phyloP scores from a whole-genome alignment of 805 yeast species.

The Pichia paraexigua region DNA sequence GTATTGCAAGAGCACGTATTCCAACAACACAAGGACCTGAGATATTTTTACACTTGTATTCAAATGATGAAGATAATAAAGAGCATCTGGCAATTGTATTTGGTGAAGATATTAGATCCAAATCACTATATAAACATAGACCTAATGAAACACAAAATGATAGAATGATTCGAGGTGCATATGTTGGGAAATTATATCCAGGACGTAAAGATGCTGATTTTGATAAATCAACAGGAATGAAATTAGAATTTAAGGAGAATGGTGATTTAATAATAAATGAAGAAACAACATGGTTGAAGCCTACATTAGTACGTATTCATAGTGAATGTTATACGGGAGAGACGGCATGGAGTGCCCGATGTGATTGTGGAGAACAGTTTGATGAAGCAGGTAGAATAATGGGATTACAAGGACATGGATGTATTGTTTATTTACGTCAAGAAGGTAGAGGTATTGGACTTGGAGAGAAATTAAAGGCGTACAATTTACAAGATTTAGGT shows the following conservation, averaged over 20 bases:
- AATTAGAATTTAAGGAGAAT: conserved; percentile 33
- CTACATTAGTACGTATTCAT: conserved; percentile 79
- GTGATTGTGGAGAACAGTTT: conserved; percentile 99
- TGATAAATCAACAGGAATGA: conserved; percentile 38
- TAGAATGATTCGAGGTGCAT: conserved; percentile 98
- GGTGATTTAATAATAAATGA: conserved; percentile 31
- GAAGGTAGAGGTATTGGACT: conserved; percentile 98
- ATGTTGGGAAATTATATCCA: conserved; percentile 81
- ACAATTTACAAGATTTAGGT: conserved; percentile 93
- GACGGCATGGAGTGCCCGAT: conserved; percentile 97
- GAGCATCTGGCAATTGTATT: conserved; percentile 97
- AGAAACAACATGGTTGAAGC: conserved; percentile 25
- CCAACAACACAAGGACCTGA: conserved; percentile 96
- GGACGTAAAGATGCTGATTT: conserved; percentile 68
- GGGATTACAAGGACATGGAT: conserved; percentile 84
- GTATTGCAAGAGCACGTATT: conserved; percentile 90
- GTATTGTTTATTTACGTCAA: conserved; percentile 91
- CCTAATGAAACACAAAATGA: conserved; percentile 78
- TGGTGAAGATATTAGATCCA: conserved; percentile 83
- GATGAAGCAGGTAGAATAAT: conserved; percentile 95
- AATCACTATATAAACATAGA: conserved; percentile 54
- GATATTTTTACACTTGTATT: conserved; percentile 82
- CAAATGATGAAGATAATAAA: conserved; percentile 78
- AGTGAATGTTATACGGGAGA: conserved; percentile 99
- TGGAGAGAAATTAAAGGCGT: conserved; percentile 96